Conservation (phyloP, 768 basidiomycete genomes). For the Lactarius indigo region DNA sequence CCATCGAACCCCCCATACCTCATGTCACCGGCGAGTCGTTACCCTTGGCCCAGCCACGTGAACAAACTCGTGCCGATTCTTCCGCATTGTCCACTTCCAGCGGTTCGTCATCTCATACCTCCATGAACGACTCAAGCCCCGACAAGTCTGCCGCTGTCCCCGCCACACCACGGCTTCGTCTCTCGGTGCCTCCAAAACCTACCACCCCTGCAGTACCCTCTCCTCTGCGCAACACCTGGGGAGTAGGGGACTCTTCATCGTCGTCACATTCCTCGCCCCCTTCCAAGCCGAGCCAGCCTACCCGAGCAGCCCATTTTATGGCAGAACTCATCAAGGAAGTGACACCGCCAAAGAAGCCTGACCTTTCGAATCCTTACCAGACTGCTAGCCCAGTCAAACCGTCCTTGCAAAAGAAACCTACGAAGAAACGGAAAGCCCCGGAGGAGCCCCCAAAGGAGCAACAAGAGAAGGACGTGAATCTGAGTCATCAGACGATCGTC, state of each 20-base stretch:
- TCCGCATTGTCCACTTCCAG: constrained; percentile 16
- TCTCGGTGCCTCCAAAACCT: constrained; percentile 39
- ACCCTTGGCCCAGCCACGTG: constrained; percentile 21
- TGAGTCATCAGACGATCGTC: constrained; percentile 65
- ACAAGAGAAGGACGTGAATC: constrained; percentile 28
- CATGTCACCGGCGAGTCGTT: constrained; percentile 30
- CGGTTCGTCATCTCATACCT: constrained; percentile 17
- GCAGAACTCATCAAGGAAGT: constrained; percentile 67
- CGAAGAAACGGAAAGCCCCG: constrained; percentile 31
- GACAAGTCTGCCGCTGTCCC: constrained; percentile 16
- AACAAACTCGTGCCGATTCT: constrained; percentile 6
- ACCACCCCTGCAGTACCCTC: constrained; percentile 67
- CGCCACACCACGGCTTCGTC: constrained; percentile 28
- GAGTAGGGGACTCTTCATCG: constrained; percentile 38
- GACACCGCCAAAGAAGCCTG: constrained; percentile 57
- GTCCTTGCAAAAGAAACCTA: constrained; percentile 27
- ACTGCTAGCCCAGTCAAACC: constrained; percentile 63
- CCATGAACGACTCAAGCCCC: constrained; percentile 22
- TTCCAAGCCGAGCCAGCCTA: constrained; percentile 41
- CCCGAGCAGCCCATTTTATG: constrained; percentile 67
- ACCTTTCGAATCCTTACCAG: constrained; percentile 77
- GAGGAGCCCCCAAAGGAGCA: constrained; percentile 23
- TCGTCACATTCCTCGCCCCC: constrained; percentile 32
- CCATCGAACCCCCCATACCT: constrained; percentile 36
- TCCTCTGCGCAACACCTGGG: constrained; percentile 73